Percentiles rank a stretch among this genome's conserved stretches.
These are phyloP conservation scores for Diaporthe vaccinii DNA, from an alignment of 2,329 filamentous ascomycete genomes.

Conservation along the genomic window DNA sequence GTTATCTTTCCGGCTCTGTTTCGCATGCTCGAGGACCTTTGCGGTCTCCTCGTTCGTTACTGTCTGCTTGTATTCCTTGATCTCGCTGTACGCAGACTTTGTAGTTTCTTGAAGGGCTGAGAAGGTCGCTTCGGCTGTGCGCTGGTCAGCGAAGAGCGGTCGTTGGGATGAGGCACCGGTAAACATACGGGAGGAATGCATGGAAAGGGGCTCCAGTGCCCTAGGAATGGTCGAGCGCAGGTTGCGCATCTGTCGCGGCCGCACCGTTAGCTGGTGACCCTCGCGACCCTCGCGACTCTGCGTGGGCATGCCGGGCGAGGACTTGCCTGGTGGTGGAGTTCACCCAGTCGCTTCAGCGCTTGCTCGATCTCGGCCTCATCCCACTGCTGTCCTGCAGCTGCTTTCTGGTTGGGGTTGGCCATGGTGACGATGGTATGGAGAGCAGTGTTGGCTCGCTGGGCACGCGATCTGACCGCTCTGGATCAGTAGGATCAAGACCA, in stretches of 20 bases:
- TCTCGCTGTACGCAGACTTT: constrained; percentile 61
- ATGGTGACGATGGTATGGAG: constrained; percentile 1
- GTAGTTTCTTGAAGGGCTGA: constrained; percentile 63
- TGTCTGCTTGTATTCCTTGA: constrained; percentile 64
- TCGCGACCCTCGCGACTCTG: not conserved
- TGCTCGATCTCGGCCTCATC: constrained; percentile 65
- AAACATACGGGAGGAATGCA: constrained; percentile 64
- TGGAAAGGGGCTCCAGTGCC: constrained; percentile 64
- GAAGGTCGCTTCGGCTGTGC: constrained; percentile 64
- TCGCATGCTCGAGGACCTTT: constrained; percentile 65
- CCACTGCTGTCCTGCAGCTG: constrained; percentile 50
- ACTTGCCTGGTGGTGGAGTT: constrained; percentile 67
- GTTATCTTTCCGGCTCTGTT: constrained; percentile 66
- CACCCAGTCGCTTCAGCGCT: constrained; percentile 64
- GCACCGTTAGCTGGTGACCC: constrained; percentile 12
- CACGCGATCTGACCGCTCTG: not conserved
- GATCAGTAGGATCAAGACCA: not conserved
- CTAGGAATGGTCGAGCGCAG: constrained; percentile 64
- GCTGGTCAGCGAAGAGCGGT: constrained; percentile 42
- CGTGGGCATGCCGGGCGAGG: not conserved
- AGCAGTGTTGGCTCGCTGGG: not conserved
- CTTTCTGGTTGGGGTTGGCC: constrained; percentile 27
- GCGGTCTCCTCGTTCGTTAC: constrained; percentile 62
- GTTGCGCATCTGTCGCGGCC: constrained; percentile 48
- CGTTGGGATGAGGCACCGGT: not conserved